phyloP scores from a whole-genome alignment of 2,329 filamentous ascomycete species.

The Paraphoma chrysanthemicola region DNA sequence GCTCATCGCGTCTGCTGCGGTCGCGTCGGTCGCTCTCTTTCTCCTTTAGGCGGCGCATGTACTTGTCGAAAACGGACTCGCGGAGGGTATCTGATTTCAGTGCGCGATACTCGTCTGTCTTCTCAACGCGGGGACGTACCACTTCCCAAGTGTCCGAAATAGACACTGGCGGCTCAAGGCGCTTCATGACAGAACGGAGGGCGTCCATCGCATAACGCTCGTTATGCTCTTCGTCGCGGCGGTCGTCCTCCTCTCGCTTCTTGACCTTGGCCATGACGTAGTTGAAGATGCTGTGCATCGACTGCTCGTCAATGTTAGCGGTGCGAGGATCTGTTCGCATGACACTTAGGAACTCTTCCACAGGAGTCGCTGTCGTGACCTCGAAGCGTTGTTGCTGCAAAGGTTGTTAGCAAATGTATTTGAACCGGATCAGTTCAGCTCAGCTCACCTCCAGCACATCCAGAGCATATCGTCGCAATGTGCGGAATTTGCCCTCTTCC shows the following conservation, averaged over 20 bases:
- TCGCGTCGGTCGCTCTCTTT: constrained; percentile 74
- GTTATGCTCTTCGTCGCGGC: constrained; percentile 79
- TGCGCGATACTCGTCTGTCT: constrained; percentile 82
- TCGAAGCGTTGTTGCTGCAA: constrained; percentile 87
- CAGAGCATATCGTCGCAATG: constrained; percentile 80
- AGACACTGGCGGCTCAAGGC: constrained; percentile 82
- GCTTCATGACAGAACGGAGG: constrained; percentile 85
- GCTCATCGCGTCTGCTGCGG: constrained; percentile 47
- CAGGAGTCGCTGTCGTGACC: constrained; percentile 82
- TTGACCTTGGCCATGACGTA: constrained; percentile 86
- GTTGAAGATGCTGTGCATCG: constrained; percentile 81
- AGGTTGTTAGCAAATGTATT: constrained; percentile 9
- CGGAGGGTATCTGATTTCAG: constrained; percentile 84
- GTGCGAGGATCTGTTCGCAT: constrained; percentile 88
- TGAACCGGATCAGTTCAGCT: not conserved
- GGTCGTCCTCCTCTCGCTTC: constrained; percentile 83
- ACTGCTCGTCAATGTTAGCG: constrained; percentile 82
- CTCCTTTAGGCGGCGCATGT: constrained; percentile 87
- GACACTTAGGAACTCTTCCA: constrained; percentile 84
- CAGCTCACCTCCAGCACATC: constrained; percentile 85
- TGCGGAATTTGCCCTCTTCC: constrained; percentile 85
- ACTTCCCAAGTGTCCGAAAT: constrained; percentile 86
- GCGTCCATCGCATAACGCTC: constrained; percentile 85
- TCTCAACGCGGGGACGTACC: constrained; percentile 79
- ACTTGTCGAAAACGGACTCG: constrained; percentile 86